Percentiles rank a stretch among this genome's conserved stretches.
These are phyloP conservation scores for Ogataea henricii DNA, from an alignment of 805 yeast genomes.

Conservation along the genomic window DNA sequence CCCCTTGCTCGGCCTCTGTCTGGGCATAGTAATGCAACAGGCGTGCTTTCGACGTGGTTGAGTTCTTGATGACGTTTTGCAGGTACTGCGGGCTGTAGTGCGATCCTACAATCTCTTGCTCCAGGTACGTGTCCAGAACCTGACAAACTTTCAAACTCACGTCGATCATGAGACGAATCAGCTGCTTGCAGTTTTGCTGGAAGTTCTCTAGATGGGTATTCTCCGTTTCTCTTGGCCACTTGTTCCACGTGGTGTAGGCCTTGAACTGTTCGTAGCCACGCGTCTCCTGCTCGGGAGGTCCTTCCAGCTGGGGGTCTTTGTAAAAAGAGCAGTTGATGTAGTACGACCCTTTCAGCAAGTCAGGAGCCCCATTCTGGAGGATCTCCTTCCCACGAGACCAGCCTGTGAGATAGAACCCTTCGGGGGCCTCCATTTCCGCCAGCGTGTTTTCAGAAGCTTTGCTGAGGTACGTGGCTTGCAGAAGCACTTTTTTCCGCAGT, in stretches of 20 bases:
- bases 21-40: constrained; percentile 55
- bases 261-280: constrained; percentile 37
- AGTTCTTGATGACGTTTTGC: constrained; percentile 45
- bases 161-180: constrained; percentile 48
- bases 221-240: constrained; percentile 48
- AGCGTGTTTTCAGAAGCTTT: constrained; percentile 39
- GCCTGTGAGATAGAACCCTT: constrained; percentile 55
- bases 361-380: constrained; percentile 47
- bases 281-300: constrained; percentile 42
- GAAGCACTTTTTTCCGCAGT: constrained; percentile 45
- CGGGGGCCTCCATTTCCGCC: constrained; percentile 45
- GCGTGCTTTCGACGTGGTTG: constrained; percentile 60
- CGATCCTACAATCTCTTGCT: constrained; percentile 19
- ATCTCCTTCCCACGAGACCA: constrained; percentile 63
- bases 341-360: constrained; percentile 55
- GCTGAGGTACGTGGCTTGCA: constrained; percentile 45
- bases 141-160: constrained; percentile 52
- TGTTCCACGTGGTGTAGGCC: constrained; percentile 51
- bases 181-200: constrained; percentile 38
- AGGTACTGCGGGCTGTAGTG: constrained; percentile 41
- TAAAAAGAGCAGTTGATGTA: constrained; percentile 61
- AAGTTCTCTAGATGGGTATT: constrained; percentile 36
- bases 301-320: constrained; percentile 44
- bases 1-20: constrained; percentile 3
- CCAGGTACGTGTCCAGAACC: constrained; percentile 52